Evolutionary conservation across 1,139 yeast genomes (phyloP).

Genomic region (Suhomyces choctaworum): DNA sequence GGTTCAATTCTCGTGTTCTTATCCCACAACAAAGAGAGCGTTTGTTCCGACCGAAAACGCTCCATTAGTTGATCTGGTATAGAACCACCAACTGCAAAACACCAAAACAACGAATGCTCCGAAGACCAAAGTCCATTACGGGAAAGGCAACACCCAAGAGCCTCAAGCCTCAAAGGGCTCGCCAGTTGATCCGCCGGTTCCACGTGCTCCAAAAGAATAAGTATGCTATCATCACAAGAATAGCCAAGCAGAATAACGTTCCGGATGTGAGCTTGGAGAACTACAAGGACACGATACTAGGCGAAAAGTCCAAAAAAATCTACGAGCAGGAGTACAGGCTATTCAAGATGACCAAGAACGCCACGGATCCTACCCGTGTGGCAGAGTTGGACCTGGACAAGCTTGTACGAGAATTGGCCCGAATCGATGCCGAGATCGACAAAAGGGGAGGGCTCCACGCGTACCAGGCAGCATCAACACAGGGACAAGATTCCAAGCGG

Average conservation of each 20-base stretch:
- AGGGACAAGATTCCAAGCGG: conserved; percentile 72
- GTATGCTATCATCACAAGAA: conserved; percentile 33
- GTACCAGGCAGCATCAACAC: conserved; percentile 85
- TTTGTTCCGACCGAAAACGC: too few relatives aligned
- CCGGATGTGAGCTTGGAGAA: conserved; percentile 23
- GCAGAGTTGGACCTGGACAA: conserved; percentile 20
- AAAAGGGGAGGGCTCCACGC: conserved; percentile 67
- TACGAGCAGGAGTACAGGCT: conserved; percentile 6
- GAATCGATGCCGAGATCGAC: conserved; percentile 59
- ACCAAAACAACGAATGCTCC: conserved; percentile 13
- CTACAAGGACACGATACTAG: conserved; percentile 18
- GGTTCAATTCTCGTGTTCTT: too few relatives aligned
- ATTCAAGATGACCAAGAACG: conserved; percentile 11
- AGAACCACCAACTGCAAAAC: too few relatives aligned
- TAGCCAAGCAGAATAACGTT: conserved; percentile 8
- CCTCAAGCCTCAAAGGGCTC: conserved; percentile 66
- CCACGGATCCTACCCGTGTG: conserved; percentile 20
- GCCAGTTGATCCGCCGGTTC: conserved; percentile 66
- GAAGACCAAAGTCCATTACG: conserved; percentile 16
- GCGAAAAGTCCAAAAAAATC: background rate
- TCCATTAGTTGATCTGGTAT: too few relatives aligned
- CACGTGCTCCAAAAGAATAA: conserved; percentile 61
- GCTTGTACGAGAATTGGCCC: conserved; percentile 41
- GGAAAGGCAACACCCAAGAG: conserved; percentile 26
- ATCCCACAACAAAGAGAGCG: too few relatives aligned